Conservation (phyloP, 2,329 filamentous ascomycete genomes). For the Pseudogymnoascus sp. region DNA sequence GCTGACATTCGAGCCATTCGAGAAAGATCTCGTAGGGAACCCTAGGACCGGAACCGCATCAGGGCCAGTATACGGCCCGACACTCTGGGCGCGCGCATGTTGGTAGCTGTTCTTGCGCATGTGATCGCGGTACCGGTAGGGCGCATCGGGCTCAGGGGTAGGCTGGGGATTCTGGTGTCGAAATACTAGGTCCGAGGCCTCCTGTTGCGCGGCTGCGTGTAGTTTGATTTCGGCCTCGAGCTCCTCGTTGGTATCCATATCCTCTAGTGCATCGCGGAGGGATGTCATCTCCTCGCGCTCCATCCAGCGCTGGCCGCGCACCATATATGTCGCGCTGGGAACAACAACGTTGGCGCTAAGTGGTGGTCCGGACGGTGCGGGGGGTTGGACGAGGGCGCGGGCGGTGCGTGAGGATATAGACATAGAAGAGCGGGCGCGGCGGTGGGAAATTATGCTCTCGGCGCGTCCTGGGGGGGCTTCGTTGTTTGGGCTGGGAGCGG, state of each 20-base stretch:
- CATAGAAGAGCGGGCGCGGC: slow-evolving; percentile 22
- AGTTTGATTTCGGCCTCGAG: slow-evolving; percentile 52
- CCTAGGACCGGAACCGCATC: slow-evolving; percentile 24
- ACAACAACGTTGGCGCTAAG: slow-evolving; percentile 53
- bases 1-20: slow-evolving; percentile 28
- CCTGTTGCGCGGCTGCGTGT: slow-evolving; percentile 62
- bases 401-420: slow-evolving; percentile 25
- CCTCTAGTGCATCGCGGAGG: slow-evolving; percentile 62
- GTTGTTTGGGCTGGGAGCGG: slow-evolving; percentile 6
- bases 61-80: slow-evolving; percentile 41
- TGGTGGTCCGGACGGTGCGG: slow-evolving; percentile 23
- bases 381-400: slow-evolving; percentile 18
- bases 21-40: slow-evolving; percentile 22
- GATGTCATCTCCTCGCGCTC: slow-evolving; percentile 69
- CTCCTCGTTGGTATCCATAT: slow-evolving; percentile 43
- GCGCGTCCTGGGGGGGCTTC: slow-evolving; percentile 19
- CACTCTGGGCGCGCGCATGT: slow-evolving; percentile 53
- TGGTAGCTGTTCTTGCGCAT: slow-evolving; percentile 64
- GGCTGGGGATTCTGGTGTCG: slow-evolving; percentile 57
- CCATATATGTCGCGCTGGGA: slow-evolving; percentile 60
- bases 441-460: slow-evolving; percentile 22
- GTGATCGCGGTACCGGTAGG: slow-evolving; percentile 60
- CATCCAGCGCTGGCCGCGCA: slow-evolving; percentile 67
- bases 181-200: slow-evolving; percentile 72
- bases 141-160: slow-evolving; percentile 43